Evolutionary conservation across 805 yeast genomes (phyloP).

Genomic region (Limtongia smithiae): DNA sequence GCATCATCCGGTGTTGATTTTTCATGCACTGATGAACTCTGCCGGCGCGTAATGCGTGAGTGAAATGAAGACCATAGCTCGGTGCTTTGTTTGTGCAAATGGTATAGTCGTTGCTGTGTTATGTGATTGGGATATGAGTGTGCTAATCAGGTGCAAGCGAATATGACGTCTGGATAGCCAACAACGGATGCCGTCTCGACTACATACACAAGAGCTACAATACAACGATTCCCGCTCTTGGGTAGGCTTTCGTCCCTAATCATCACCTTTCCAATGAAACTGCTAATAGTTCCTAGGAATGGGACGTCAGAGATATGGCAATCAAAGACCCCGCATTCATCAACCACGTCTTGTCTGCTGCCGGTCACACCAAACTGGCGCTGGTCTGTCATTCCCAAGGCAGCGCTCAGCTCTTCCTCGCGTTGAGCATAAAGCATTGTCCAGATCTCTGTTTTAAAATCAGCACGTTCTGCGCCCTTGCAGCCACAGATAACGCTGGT

Average conservation of each 20-base stretch:
- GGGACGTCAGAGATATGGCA: conserved; percentile 88
- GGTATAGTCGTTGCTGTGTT: neutral
- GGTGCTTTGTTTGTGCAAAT: conserved; percentile 51
- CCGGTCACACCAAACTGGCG: conserved; percentile 43
- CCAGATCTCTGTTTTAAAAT: conserved; percentile 52
- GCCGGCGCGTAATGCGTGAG: conserved; percentile 83
- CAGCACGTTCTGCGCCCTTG: conserved; percentile 67
- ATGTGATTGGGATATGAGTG: no score
- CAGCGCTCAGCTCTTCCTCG: conserved; percentile 76
- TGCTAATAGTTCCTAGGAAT: conserved; percentile 45
- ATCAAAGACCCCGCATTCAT: conserved; percentile 72
- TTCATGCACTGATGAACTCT: conserved; percentile 86
- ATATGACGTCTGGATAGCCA: conserved; percentile 88
- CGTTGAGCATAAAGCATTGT: conserved; percentile 50
- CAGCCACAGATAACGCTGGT: conserved; percentile 93
- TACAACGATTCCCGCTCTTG: conserved; percentile 57
- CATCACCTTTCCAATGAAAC: no score
- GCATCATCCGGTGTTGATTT: conserved; percentile 62
- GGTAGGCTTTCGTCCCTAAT: no score
- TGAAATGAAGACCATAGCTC: conserved; percentile 75
- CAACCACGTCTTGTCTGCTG: conserved; percentile 49
- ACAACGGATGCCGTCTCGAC: conserved; percentile 80
- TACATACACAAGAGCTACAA: conserved; percentile 57
- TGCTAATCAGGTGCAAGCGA: conserved; percentile 46
- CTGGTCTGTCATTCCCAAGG: conserved; percentile 91